Conservation (phyloP, 345 rosid species). For the Arabidopsis suecica region DNA sequence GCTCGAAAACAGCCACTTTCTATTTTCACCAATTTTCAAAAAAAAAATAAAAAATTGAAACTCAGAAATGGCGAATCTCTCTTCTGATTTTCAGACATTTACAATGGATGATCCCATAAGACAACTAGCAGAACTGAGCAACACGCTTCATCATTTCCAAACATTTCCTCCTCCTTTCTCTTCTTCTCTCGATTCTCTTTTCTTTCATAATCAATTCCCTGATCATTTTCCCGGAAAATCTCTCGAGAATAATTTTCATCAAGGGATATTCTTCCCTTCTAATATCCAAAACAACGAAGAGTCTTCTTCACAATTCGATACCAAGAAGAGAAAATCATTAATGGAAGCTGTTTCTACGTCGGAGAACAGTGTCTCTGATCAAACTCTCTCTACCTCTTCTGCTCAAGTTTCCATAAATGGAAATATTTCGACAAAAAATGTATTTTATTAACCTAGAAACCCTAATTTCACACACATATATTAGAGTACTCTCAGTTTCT, state of each 20-base stretch:
- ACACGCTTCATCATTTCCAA: conserved; percentile 46
- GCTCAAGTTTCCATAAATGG: conserved; percentile 39
- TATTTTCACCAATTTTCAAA: background rate
- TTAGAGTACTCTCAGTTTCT: background rate
- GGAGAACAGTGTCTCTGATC: conserved; percentile 45
- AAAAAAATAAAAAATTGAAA: background rate
- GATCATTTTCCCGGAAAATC: conserved; percentile 34
- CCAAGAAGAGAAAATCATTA: conserved; percentile 49
- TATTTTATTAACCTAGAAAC: background rate
- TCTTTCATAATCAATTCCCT: conserved; percentile 40
- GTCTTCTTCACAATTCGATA: conserved; percentile 49
- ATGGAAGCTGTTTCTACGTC: conserved; percentile 34
- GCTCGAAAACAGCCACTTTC: conserved; percentile 23
- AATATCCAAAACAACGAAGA: conserved; percentile 45
- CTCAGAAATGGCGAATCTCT: conserved; percentile 44
- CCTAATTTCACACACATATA: conserved; percentile 22
- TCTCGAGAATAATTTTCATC: conserved; percentile 28
- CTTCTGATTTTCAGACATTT: conserved; percentile 38
- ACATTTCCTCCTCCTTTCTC: conserved; percentile 45
- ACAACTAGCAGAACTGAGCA: conserved; percentile 52
- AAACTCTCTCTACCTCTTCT: conserved; percentile 32
- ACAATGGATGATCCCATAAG: conserved; percentile 43
- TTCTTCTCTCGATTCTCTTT: conserved; percentile 48
- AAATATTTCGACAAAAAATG: conserved; percentile 27
- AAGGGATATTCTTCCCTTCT: conserved; percentile 40